A percentile compares a stretch with the other conserved stretches of the same genome.
These are phyloP conservation scores for Nannochloropsis gaditana DNA, from an alignment of 108 stramenopile species.

Conservation along the genomic window DNA sequence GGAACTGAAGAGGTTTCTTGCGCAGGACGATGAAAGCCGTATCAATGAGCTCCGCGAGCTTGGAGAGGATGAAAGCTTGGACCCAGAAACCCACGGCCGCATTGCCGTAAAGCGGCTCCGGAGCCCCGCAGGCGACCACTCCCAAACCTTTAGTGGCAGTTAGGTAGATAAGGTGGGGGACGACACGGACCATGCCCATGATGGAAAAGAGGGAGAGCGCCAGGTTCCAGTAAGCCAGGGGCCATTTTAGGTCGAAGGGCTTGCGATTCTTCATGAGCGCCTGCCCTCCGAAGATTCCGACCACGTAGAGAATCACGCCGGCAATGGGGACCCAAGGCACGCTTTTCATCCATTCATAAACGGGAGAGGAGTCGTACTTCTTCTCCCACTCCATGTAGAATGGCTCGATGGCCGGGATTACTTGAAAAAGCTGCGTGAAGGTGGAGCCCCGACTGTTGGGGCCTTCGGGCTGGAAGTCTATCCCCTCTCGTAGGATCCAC, in stretches of 20 bases:
- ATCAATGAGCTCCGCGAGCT: slow-evolving; percentile 60
- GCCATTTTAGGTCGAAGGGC: slow-evolving; percentile 35
- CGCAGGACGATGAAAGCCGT: slow-evolving; percentile 59
- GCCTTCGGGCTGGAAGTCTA: background rate
- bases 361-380: slow-evolving; percentile 23
- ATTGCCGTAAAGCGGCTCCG: slow-evolving; percentile 42
- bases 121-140: slow-evolving; percentile 43
- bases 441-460: background rate
- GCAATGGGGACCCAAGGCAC: slow-evolving; percentile 33
- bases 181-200: slow-evolving; percentile 40
- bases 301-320: slow-evolving; percentile 24
- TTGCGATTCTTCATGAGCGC: slow-evolving; percentile 42
- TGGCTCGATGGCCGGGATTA: background rate
- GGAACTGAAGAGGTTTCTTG: slow-evolving; percentile 58
- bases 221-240: slow-evolving; percentile 44
- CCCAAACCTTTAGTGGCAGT: slow-evolving; percentile 39
- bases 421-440: background rate
- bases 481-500: background rate
- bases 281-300: slow-evolving; percentile 35
- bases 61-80: slow-evolving; percentile 54
- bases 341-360: slow-evolving; percentile 18
- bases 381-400: slow-evolving; percentile 41
- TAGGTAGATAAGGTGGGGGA: slow-evolving; percentile 46
- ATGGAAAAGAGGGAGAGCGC: slow-evolving; percentile 42
- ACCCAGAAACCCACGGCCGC: slow-evolving; percentile 58